These are phyloP conservation scores for Balansia obtecta DNA, from an alignment of 2,329 filamentous ascomycete genomes.

Conservation along the genomic window DNA sequence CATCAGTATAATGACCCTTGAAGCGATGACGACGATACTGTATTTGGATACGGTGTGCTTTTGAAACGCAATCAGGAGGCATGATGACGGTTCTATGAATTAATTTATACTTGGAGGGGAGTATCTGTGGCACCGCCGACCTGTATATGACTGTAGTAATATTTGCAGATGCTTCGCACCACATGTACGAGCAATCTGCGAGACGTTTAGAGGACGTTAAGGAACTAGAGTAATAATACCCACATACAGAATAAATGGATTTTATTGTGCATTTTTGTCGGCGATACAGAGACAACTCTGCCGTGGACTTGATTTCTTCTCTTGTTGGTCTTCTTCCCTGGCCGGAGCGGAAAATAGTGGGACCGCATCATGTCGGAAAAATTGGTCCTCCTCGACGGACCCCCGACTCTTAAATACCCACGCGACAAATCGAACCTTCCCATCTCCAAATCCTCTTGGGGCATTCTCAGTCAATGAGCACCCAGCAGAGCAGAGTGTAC, in stretches of 20 bases:
- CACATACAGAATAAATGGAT: background rate
- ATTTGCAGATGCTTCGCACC: background rate
- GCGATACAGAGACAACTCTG: too few species aligned
- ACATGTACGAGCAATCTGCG: background rate
- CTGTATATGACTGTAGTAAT: background rate
- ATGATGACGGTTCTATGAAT: background rate
- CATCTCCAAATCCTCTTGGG: background rate
- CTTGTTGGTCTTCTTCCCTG: too few species aligned
- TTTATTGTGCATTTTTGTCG: too few species aligned
- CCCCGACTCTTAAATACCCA: background rate
- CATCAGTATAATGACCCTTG: background rate
- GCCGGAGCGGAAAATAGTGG: conserved; percentile 6
- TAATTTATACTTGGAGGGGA: background rate
- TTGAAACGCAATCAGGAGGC: background rate
- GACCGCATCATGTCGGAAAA: background rate
- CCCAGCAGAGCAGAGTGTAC: background rate
- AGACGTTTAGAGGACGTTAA: background rate
- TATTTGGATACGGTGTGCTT: conserved; percentile 2
- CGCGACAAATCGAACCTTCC: background rate
- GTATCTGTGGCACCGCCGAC: background rate
- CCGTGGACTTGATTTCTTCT: background rate
- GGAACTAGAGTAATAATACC: background rate
- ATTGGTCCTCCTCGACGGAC: background rate
- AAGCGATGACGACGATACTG: background rate
- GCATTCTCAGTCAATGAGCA: background rate